Evolutionary conservation across 108 stramenopile species (phyloP), one percentile per base, ranked within the genome.

Genomic region (Epithemia pelagica): DNA sequence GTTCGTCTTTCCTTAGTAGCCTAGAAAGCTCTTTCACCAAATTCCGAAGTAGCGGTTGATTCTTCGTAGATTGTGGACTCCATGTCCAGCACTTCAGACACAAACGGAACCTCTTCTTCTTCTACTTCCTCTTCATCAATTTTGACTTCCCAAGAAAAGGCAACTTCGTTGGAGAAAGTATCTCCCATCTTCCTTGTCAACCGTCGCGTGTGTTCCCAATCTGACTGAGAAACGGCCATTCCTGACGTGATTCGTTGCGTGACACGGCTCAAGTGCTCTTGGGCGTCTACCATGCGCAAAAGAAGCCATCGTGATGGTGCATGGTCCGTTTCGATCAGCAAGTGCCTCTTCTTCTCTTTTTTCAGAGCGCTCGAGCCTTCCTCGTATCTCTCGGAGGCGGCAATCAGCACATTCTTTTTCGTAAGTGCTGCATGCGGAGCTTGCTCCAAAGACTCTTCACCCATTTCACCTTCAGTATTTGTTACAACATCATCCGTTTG

Each of bases 221-320:
- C 28, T 15, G 54, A 53, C 20, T 28, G 55, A 5, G 46, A 21
- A 24, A 71, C 70, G 19, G 55, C 57, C 24, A 71, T 19, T 0
- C 70, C 70, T 15, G 46, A 3, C 70, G 58, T 71, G 30, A 71
- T 57, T 30, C 52, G 52, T 25, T 65, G 22, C 10, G 53, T 71
- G 20, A 71, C 28, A 0, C 18, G 10, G 8, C 27, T 54, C 54
- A 71, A 55, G 25, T 65, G 32, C 0, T 65, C 58, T 65, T 71
- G 70, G 0, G 57, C 32, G n/a, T 71, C 70, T 0, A 71, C 46
- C 64, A 71, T 64, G 22, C 56, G 62, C 56, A 71, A 37, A 19
- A 65, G 33, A 24, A 71, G 56, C n/a, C 70, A 28, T 28, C 64
- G 30, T 46, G 64, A 27, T 26, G 70, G 70, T 1, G 70, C 28